Evolutionary conservation across 2,329 filamentous ascomycete genomes (phyloP).

Genomic region (Scytalidium sp.): DNA sequence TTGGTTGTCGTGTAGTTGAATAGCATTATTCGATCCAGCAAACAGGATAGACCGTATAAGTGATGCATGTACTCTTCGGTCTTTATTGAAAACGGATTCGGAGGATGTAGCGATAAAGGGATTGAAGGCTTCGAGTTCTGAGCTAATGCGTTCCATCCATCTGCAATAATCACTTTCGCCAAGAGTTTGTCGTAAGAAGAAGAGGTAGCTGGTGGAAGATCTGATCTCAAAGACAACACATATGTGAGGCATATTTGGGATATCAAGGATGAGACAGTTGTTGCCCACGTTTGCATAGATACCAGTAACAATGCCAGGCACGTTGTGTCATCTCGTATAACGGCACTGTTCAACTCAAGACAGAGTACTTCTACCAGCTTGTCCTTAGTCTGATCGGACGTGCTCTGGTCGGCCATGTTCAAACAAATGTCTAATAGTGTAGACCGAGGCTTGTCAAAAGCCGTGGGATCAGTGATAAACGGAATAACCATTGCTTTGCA

Average conservation of each 20-base stretch:
- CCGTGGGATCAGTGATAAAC: neutral
- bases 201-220: neutral
- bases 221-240: neutral
- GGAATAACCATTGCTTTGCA: neutral
- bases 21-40: neutral
- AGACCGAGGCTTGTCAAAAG: neutral
- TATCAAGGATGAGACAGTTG: neutral
- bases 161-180: neutral
- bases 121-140: neutral
- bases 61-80: neutral
- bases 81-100: neutral
- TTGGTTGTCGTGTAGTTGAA: neutral
- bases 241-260: neutral
- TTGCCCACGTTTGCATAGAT: neutral
- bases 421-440: neutral
- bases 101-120: neutral
- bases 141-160: neutral
- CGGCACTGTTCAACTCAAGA: neutral
- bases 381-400: neutral
- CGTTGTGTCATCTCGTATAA: neutral
- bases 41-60: neutral
- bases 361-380: neutral
- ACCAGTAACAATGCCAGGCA: neutral
- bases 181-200: neutral
- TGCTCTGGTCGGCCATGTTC: neutral